phyloP scores from a whole-genome alignment of 768 basidiomycete species.

The Baorangia bicolor region DNA sequence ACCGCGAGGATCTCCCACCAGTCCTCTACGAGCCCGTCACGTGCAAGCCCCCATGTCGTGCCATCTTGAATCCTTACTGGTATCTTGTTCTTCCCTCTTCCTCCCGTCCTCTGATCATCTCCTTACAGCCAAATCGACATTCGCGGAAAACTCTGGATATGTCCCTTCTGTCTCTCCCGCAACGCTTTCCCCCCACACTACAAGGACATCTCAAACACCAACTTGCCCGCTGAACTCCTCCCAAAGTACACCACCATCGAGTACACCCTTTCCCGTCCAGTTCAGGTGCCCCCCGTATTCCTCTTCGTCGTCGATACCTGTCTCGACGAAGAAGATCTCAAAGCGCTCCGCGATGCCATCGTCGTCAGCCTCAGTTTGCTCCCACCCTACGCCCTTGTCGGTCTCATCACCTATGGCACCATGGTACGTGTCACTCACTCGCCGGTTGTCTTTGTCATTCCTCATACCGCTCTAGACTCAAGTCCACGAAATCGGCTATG shows the following conservation, averaged over 20 bases:
- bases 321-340: conserved; percentile 92
- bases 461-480: conserved; percentile 62
- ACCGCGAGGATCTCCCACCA: conserved; percentile 90
- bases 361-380: conserved; percentile 91
- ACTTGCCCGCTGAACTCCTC: conserved; percentile 92
- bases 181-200: conserved; percentile 99
- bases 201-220: conserved; percentile 96
- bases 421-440: conserved; percentile 60
- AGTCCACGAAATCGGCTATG: conserved; percentile 97
- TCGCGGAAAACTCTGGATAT: conserved; percentile 98
- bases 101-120: background rate
- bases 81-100: conserved; percentile 35
- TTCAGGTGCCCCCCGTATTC: conserved; percentile 93
- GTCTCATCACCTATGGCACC: conserved; percentile 94
- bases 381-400: conserved; percentile 92
- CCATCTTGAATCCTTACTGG: conserved; percentile 98
- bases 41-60: conserved; percentile 97
- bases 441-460: background rate
- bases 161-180: conserved; percentile 95
- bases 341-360: conserved; percentile 91
- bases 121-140: conserved; percentile 90
- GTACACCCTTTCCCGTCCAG: conserved; percentile 93
- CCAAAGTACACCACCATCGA: conserved; percentile 99
- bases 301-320: conserved; percentile 97
- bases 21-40: conserved; percentile 98